Base-by-base conservation (phyloP, 257 asterid genomes). In the Anisodus tanguticus region DNA sequence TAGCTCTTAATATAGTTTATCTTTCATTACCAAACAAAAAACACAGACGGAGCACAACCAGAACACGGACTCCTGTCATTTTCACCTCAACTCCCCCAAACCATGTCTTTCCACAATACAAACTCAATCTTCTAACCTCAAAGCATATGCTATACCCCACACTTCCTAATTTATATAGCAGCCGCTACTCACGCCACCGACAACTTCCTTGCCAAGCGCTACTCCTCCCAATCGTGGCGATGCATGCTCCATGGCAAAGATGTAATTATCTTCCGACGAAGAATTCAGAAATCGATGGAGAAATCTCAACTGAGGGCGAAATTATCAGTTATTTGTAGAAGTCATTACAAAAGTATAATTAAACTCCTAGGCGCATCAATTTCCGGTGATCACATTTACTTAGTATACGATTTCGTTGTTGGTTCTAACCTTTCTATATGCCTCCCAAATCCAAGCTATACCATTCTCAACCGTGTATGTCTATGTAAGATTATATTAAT, bases 201-300 rank as follows among this genome's bases (percentile, higher is more conserved):
- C 88, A 97, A 95, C 64, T 97, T 97, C 92, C 97, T 97, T 71
- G 86, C 89, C 2, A 93, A 93, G 76, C 93, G 96, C 13, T 88
- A 86, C 89, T 97, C 98, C 53, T 87, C 98, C 62, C 97, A 94
- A 19, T 95, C 98, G 13, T 97, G 99, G 99, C 97, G 98, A 5
- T 91, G 97, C 84, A 74, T 70, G 6, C 91, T 95, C 69, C 85
- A 77, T 64, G 94, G 97, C 84, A 91, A 89, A 69, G 95, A 92
- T 83, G 96, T 84, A 59, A 85, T 93, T 83, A 88, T 97, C 66
- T 95, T 97, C 90, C 98, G 92, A 90, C 85, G 98, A 41, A 95
- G 90, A 82, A 88, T 92, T 22, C 91, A 90, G 0, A 91, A 84
- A 85, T 80, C 91, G 1, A 85, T 91, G 79, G 86, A 92, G 22